Percentiles rank a stretch among this genome's conserved stretches.
Conservation (phyloP, 345 rosid genomes). For the Pseudoturritis turrita region DNA sequence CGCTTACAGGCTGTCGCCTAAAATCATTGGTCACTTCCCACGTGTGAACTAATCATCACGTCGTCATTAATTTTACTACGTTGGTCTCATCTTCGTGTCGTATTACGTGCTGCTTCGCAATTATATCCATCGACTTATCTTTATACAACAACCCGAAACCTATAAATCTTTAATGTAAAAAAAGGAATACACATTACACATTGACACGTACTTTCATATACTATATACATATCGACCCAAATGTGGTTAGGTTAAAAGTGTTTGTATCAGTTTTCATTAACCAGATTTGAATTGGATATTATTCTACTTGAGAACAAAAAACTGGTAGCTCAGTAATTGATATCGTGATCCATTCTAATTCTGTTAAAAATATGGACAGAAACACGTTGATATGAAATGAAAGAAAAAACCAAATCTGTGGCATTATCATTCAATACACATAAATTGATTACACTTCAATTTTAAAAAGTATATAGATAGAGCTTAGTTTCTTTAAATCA, state of each 20-base stretch:
- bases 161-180: not conserved
- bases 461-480: too few species aligned
- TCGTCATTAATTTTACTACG: not conserved
- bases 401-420: not conserved
- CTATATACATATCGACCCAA: not conserved
- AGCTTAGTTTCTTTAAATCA: too few species aligned
- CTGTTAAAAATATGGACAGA: not conserved
- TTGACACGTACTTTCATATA: not conserved
- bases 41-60: constrained; percentile 16
- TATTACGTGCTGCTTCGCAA: constrained; percentile 11
- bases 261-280: not conserved
- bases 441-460: not conserved
- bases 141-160: constrained; percentile 4
- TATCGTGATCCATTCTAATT: not conserved
- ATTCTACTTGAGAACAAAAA: too few species aligned
- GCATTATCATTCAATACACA: not conserved
- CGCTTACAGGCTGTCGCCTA: constrained; percentile 7
- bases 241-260: not conserved
- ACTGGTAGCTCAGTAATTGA: too few species aligned
- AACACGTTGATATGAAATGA: not conserved
- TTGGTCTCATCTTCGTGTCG: constrained; percentile 21
- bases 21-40: not conserved
- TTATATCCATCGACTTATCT: constrained; percentile 9
- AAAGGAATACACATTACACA: not conserved
- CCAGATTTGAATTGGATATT: not conserved